Conservation (phyloP, 2,329 filamentous ascomycete species). For the Xylaria sp. region DNA sequence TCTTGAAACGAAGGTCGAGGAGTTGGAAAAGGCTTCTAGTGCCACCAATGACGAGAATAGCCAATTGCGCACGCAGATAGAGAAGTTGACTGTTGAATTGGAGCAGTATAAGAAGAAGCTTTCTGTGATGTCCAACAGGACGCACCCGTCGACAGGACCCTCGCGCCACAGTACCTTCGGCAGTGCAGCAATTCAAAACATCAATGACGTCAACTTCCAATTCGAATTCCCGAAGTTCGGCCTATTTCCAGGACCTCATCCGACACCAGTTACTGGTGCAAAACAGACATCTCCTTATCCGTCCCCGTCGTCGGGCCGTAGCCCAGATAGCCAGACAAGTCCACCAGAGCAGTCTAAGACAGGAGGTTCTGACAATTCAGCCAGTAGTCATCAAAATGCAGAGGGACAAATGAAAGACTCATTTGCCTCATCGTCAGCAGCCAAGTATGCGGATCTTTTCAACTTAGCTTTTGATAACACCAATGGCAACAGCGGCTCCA, state of each 20-base stretch:
- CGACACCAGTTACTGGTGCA: slow-evolving; percentile 18
- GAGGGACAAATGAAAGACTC: slow-evolving; percentile 50
- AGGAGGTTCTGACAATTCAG: slow-evolving; percentile 41
- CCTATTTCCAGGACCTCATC: slow-evolving; percentile 61
- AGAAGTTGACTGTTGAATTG: slow-evolving; percentile 83
- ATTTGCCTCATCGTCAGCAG: slow-evolving; percentile 49
- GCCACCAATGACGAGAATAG: slow-evolving; percentile 85
- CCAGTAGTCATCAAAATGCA: slow-evolving; percentile 45
- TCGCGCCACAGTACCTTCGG: slow-evolving; percentile 50
- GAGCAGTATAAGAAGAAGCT: slow-evolving; percentile 90
- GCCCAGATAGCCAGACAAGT: slow-evolving; percentile 42
- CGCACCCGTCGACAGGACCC: slow-evolving; percentile 38
- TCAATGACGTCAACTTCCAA: slow-evolving; percentile 81
- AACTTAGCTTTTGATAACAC: slow-evolving; percentile 53
- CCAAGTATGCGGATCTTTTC: slow-evolving; percentile 64
- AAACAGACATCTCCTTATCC: slow-evolving; percentile 35
- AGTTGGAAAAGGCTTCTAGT: slow-evolving; percentile 82
- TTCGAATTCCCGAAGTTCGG: slow-evolving; percentile 98
- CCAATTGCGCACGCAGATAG: slow-evolving; percentile 82
- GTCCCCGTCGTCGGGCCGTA: slow-evolving; percentile 37
- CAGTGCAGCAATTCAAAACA: slow-evolving; percentile 59
- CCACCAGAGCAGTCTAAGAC: slow-evolving; percentile 43
- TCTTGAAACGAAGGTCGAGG: slow-evolving; percentile 77
- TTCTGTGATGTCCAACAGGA: slow-evolving; percentile 56
- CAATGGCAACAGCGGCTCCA: slow-evolving; percentile 52